phyloP scores from a whole-genome alignment of 108 stramenopile species.

The Stephanodiscus minutulus region DNA sequence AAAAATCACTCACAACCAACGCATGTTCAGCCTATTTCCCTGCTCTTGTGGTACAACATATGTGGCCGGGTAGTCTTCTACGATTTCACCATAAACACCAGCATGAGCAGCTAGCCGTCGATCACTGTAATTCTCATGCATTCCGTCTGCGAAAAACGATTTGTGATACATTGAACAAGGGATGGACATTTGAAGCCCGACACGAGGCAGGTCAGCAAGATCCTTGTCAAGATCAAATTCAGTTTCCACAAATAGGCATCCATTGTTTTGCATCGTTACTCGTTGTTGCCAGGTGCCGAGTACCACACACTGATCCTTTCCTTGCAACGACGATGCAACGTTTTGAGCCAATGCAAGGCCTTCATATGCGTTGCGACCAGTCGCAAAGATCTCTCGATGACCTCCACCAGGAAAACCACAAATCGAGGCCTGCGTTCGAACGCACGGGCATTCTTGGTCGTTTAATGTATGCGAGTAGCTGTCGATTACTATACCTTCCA shows the following conservation, averaged over 20 bases:
- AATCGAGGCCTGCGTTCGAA: conserved; percentile 24
- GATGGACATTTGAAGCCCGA: conserved; percentile 60
- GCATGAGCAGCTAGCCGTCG: conserved; percentile 35
- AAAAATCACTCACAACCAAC: conserved; percentile 44
- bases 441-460: conserved; percentile 1
- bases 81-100: conserved; percentile 24
- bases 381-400: too few species aligned
- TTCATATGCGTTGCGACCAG: conserved; percentile 13
- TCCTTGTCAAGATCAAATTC: conserved; percentile 47
- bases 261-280: conserved; percentile 32
- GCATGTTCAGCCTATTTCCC: conserved; percentile 27
- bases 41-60: conserved; percentile 52
- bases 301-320: neutral
- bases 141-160: conserved; percentile 69
- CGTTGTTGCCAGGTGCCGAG: conserved; percentile 30
- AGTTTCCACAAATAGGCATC: conserved; percentile 56
- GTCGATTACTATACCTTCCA: conserved; percentile 11
- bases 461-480: conserved; percentile 3
- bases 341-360: conserved; percentile 37
- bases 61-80: conserved; percentile 11
- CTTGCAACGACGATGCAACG: neutral
- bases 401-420: conserved; percentile 25
- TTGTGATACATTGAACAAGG: conserved; percentile 42
- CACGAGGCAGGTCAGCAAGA: conserved; percentile 55
- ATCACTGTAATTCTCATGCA: conserved; percentile 77